Evolutionary conservation across 495 filamentous ascomycete species (phyloP).

Genomic region (Penicillium argentinense): DNA sequence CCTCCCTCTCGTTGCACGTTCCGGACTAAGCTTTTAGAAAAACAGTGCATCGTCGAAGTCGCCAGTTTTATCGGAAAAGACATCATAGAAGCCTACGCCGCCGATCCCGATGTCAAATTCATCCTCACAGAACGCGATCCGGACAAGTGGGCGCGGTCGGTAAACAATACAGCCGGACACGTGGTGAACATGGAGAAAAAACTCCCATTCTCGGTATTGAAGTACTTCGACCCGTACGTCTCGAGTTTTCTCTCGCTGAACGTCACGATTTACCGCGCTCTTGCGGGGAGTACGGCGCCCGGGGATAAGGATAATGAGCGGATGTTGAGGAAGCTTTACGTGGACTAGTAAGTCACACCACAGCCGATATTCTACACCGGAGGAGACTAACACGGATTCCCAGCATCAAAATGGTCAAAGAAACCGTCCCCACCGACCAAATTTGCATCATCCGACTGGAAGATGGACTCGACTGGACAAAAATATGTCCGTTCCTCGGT

Average conservation of each 20-base stretch:
- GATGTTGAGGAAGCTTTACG: conserved; percentile 8
- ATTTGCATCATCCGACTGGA: conserved; percentile 19
- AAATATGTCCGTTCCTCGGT: conserved; percentile 27
- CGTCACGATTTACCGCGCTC: conserved; percentile 6
- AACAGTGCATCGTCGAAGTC: conserved; percentile 25
- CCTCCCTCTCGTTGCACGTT: not conserved
- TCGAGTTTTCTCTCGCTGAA: conserved; percentile 16
- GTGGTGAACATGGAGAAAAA: not conserved
- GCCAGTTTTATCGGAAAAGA: conserved; percentile 15
- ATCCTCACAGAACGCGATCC: conserved; percentile 25
- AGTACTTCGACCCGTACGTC: conserved; percentile 17
- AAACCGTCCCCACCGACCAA: conserved; percentile 19
- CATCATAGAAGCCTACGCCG: conserved; percentile 7
- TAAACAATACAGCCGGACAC: conserved; percentile 18
- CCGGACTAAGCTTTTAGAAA: too few species aligned
- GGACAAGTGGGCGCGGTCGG: conserved; percentile 19
- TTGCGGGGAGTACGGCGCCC: conserved; percentile 4
- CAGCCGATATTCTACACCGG: too few species aligned
- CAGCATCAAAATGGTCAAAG: conserved; percentile 24
- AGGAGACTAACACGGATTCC: not conserved
- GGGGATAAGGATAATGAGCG: conserved; percentile 5
- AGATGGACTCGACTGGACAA: conserved; percentile 25
- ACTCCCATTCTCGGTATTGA: conserved; percentile 19
- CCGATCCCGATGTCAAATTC: conserved; percentile 25
- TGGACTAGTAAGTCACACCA: conserved; percentile 21